Conservation (phyloP, 225 moss, liverwort and hornwort genomes). For the Neckera pumila region DNA sequence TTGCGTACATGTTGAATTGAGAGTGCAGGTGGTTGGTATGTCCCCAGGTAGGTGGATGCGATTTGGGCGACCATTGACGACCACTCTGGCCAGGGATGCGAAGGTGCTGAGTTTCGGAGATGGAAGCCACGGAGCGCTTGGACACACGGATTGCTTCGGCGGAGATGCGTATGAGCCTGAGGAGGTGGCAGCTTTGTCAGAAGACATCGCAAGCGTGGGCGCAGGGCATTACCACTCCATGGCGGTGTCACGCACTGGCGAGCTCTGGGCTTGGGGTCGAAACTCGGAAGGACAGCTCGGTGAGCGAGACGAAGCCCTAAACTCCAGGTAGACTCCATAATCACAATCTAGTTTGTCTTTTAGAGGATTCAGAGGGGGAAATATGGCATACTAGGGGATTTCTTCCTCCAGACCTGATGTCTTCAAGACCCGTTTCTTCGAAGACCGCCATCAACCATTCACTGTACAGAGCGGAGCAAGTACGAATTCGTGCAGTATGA, state of each 20-base stretch:
- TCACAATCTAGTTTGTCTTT: background rate
- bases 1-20: background rate
- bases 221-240: constrained; percentile 87
- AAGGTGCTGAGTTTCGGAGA: constrained; percentile 76
- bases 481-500: background rate
- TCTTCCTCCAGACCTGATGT: background rate
- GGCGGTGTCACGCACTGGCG: constrained; percentile 57
- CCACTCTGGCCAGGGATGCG: constrained; percentile 1
- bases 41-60: background rate
- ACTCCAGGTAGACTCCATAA: constrained; percentile 7
- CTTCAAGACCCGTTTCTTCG: background rate
- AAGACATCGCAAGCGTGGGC: constrained; percentile 46
- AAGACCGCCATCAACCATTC: background rate
- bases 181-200: constrained; percentile 41
- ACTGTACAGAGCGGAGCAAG: background rate
- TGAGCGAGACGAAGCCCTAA: constrained; percentile 11
- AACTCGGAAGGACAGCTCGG: constrained; percentile 84
- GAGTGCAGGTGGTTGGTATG: background rate
- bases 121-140: constrained; percentile 79
- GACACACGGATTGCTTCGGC: constrained; percentile 29
- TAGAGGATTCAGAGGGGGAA: background rate
- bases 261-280: constrained; percentile 92
- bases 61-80: background rate
- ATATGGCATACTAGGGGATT: background rate
- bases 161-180: constrained; percentile 43